Conservation (phyloP, 73 alveolate genomes). For the Paramecium octaurelia region DNA sequence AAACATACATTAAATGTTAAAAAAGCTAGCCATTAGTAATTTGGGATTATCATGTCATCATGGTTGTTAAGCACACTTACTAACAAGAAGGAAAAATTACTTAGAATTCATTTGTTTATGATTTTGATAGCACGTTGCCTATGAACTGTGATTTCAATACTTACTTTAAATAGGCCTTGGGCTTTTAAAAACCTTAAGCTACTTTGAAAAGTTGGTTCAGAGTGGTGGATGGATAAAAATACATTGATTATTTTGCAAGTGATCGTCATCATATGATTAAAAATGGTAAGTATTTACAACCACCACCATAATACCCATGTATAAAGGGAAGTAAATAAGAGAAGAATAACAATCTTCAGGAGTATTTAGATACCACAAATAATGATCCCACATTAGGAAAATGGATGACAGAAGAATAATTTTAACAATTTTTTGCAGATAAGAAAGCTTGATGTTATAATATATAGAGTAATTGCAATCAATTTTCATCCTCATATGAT, state of each 20-base stretch:
- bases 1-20: slow-evolving; percentile 27
- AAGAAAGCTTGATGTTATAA: neutral
- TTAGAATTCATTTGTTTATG: neutral
- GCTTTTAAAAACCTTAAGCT: slow-evolving; percentile 12
- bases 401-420: slow-evolving; percentile 37
- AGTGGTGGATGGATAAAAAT: neutral
- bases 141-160: neutral
- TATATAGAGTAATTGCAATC: neutral
- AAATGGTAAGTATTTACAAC: neutral
- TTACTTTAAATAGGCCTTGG: neutral
- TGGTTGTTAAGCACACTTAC: neutral
- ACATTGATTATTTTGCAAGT: neutral
- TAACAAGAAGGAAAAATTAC: neutral
- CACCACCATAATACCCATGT: slow-evolving; percentile 33
- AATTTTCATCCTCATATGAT: slow-evolving; percentile 5
- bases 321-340: neutral
- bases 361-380: neutral
- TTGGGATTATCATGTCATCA: slow-evolving; percentile 47
- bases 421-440: neutral
- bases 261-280: slow-evolving; percentile 17
- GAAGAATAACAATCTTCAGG: neutral
- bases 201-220: neutral
- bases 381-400: neutral
- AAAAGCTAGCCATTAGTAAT: neutral
- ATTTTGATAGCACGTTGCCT: neutral